These are phyloP conservation scores for Hypoxylon intermedium DNA, from an alignment of 495 filamentous ascomycete genomes.

Conservation along the genomic window DNA sequence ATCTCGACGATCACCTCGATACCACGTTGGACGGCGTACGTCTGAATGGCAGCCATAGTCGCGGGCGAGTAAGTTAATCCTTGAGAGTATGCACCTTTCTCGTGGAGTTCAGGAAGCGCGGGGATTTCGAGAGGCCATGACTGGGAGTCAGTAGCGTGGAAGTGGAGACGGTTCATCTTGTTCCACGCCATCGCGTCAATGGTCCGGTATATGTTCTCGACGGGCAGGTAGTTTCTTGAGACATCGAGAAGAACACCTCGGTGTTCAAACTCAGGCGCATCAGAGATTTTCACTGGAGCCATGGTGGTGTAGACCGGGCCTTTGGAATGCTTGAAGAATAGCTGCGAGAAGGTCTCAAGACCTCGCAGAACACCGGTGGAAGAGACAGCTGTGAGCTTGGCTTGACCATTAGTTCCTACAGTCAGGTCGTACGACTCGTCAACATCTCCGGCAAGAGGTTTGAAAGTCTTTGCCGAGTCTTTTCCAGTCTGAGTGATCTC, in stretches of 20 bases:
- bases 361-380: conserved; percentile 71
- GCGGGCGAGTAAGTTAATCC: conserved; percentile 67
- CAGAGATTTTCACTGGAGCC: conserved; percentile 70
- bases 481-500: conserved; percentile 63
- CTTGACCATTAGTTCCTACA: conserved; percentile 59
- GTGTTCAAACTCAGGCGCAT: conserved; percentile 71
- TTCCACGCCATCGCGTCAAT: conserved; percentile 76
- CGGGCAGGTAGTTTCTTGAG: conserved; percentile 68
- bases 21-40: conserved; percentile 69
- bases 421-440: conserved; percentile 77
- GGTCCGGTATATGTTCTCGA: conserved; percentile 67
- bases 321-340: conserved; percentile 73
- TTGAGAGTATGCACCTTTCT: conserved; percentile 70
- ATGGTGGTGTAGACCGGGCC: conserved; percentile 66
- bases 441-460: conserved; percentile 65
- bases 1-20: conserved; percentile 79
- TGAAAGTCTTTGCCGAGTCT: conserved; percentile 62
- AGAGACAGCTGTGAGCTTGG: conserved; percentile 65
- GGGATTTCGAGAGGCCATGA: conserved; percentile 85
- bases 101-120: conserved; percentile 69
- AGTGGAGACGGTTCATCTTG: conserved; percentile 80
- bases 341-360: conserved; percentile 73
- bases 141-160: conserved; percentile 82
- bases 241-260: conserved; percentile 79
- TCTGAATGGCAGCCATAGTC: conserved; percentile 68